A percentile compares a stretch with the other conserved stretches of the same genome.
These are phyloP conservation scores for Halteria grandinella DNA, from an alignment of 73 alveolate genomes.

Conservation along the genomic window DNA sequence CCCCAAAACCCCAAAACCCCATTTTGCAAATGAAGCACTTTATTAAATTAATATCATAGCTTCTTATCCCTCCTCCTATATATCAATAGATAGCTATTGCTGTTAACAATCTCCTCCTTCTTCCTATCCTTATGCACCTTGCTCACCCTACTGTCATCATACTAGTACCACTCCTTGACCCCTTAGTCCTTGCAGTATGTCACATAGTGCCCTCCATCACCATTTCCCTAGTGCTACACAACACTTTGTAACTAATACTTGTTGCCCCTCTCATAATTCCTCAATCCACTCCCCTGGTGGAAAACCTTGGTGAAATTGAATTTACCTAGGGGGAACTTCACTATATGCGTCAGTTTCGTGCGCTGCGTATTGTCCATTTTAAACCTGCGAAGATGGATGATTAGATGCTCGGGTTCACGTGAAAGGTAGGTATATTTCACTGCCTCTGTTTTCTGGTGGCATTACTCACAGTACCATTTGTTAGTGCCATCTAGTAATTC, in stretches of 20 bases:
- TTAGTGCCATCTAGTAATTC: neutral
- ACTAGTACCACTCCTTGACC: neutral
- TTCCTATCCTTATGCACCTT: neutral
- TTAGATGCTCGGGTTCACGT: neutral
- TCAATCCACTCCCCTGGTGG: neutral
- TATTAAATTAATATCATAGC: too few relatives aligned
- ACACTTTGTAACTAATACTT: neutral
- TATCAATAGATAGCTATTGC: neutral
- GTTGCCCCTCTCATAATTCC: neutral
- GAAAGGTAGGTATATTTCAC: neutral
- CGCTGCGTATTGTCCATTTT: neutral
- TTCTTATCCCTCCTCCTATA: neutral
- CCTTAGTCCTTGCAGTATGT: neutral
- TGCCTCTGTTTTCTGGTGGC: neutral
- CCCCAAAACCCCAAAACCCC: too few relatives aligned
- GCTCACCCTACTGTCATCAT: neutral
- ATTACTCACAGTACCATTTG: conserved; percentile 11
- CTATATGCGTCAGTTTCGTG: neutral
- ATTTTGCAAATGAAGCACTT: too few relatives aligned
- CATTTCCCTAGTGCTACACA: neutral
- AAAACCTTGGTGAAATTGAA: neutral
- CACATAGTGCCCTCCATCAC: neutral
- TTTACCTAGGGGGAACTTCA: neutral
- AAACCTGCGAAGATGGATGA: neutral
- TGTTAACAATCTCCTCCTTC: neutral